A percentile compares a stretch with the other conserved stretches of the same genome.
These are phyloP conservation scores for Pythium periplocum DNA, from an alignment of 352 stramenopile species.

Conservation along the genomic window DNA sequence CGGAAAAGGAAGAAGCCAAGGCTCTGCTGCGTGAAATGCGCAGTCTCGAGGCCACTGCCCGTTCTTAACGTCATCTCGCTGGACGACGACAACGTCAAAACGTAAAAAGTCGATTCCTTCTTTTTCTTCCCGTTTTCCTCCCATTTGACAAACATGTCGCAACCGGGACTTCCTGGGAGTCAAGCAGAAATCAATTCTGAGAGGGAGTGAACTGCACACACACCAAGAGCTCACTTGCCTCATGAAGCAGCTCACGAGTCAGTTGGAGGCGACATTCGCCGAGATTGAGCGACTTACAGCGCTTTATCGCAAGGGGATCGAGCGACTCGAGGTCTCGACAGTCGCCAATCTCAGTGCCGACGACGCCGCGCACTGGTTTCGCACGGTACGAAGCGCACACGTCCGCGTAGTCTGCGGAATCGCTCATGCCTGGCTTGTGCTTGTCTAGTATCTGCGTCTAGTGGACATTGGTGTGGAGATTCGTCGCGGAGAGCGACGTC, in stretches of 20 bases:
- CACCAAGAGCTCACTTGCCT: no score
- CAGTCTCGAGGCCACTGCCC: slow-evolving; percentile 34
- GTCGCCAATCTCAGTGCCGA: slow-evolving; percentile 31
- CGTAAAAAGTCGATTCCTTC: background rate
- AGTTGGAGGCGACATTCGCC: slow-evolving; percentile 36
- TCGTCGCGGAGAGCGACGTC: slow-evolving; percentile 66
- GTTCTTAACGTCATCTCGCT: no score
- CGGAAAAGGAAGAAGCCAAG: slow-evolving; percentile 82
- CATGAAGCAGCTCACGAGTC: slow-evolving; percentile 29
- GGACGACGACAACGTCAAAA: no score
- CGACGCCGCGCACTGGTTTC: slow-evolving; percentile 51
- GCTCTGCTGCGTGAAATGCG: slow-evolving; percentile 74
- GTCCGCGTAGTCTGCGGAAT: background rate
- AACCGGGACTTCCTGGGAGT: background rate
- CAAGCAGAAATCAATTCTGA: background rate
- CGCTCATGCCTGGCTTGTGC: slow-evolving; percentile 5
- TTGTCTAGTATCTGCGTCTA: slow-evolving; percentile 48
- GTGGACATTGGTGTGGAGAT: slow-evolving; percentile 63
- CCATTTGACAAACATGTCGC: background rate
- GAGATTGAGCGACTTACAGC: slow-evolving; percentile 45
- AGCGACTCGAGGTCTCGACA: slow-evolving; percentile 33
- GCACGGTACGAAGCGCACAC: slow-evolving; percentile 27
- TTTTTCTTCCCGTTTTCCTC: background rate
- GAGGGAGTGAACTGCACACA: no score
- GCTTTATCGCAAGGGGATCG: slow-evolving; percentile 31